Evolutionary conservation across 768 basidiomycete species (phyloP).

Genomic region (Termitomyces sp.): DNA sequence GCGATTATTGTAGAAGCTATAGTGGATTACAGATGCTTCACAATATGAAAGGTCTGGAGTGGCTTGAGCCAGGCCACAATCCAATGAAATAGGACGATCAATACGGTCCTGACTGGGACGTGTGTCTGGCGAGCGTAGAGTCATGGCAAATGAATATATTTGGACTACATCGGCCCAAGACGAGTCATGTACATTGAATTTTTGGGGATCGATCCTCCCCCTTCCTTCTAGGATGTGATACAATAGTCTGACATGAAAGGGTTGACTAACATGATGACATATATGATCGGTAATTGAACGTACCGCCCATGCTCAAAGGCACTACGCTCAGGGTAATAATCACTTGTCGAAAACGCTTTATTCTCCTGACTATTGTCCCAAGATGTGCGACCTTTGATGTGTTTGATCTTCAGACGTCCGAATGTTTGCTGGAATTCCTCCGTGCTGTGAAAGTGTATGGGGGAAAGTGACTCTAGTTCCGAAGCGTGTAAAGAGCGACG

Average conservation of each 20-base stretch:
- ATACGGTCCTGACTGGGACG: slow-evolving; percentile 23
- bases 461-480: slow-evolving; percentile 41
- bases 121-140: slow-evolving; percentile 26
- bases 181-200: slow-evolving; percentile 23
- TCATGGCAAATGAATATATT: slow-evolving; percentile 31
- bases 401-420: slow-evolving; percentile 29
- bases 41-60: slow-evolving; percentile 14
- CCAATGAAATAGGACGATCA: slow-evolving; percentile 25
- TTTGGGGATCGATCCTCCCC: slow-evolving; percentile 14
- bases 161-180: slow-evolving; percentile 26
- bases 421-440: slow-evolving; percentile 32
- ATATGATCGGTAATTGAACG: neutral
- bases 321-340: slow-evolving; percentile 24
- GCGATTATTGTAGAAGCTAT: slow-evolving; percentile 13
- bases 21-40: slow-evolving; percentile 18
- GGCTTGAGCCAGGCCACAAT: slow-evolving; percentile 38
- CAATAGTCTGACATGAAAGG: slow-evolving; percentile 17
- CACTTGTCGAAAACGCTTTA: slow-evolving; percentile 22
- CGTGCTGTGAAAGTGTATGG: slow-evolving; percentile 31
- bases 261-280: neutral
- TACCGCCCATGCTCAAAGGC: slow-evolving; percentile 47
- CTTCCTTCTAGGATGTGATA: slow-evolving; percentile 23
- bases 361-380: slow-evolving; percentile 41
- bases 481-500: slow-evolving; percentile 8
- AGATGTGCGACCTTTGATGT: slow-evolving; percentile 23